A percentile compares a stretch with the other conserved stretches of the same genome.
These are phyloP conservation scores for Aspergillus fumigatiaffinis DNA, from an alignment of 2,329 filamentous ascomycete species.

Conservation along the genomic window DNA sequence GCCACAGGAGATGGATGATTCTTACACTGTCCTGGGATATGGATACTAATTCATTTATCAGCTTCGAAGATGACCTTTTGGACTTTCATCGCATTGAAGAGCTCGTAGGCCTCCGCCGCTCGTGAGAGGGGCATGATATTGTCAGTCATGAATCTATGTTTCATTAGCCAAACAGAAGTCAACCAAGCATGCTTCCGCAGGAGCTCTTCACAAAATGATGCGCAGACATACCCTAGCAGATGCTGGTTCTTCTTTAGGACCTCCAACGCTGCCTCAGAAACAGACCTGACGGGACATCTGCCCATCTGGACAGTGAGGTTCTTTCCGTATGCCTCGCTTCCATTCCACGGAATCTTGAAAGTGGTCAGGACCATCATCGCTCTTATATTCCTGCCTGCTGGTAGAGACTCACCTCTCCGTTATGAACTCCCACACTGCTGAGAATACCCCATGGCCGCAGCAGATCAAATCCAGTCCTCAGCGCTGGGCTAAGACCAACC, in stretches of 20 bases:
- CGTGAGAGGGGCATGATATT: slow-evolving; percentile 67
- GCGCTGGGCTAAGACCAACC: slow-evolving; percentile 65
- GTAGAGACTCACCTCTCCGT: slow-evolving; percentile 56
- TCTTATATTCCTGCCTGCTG: not conserved
- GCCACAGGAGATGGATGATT: not conserved
- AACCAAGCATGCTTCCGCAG: not conserved
- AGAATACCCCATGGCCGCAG: slow-evolving; percentile 70
- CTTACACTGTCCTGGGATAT: not conserved
- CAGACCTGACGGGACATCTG: slow-evolving; percentile 67
- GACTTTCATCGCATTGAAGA: slow-evolving; percentile 69
- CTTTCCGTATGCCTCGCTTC: slow-evolving; percentile 62
- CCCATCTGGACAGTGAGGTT: slow-evolving; percentile 73
- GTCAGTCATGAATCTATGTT: slow-evolving; percentile 67
- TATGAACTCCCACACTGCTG: slow-evolving; percentile 73
- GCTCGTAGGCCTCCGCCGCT: slow-evolving; percentile 64
- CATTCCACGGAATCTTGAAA: slow-evolving; percentile 61
- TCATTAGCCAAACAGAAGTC: not conserved
- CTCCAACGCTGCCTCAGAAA: slow-evolving; percentile 63
- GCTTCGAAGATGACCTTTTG: slow-evolving; percentile 69
- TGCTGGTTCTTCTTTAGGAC: slow-evolving; percentile 65
- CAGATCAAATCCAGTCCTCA: slow-evolving; percentile 67
- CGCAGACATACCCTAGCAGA: slow-evolving; percentile 55
- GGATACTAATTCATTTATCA: slow-evolving; percentile 27
- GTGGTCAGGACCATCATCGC: slow-evolving; percentile 17
- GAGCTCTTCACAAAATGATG: not conserved